Evolutionary conservation across 768 basidiomycete species (phyloP), one percentile per base, ranked within the genome.

Genomic region (Boletus vinaceobasis): DNA sequence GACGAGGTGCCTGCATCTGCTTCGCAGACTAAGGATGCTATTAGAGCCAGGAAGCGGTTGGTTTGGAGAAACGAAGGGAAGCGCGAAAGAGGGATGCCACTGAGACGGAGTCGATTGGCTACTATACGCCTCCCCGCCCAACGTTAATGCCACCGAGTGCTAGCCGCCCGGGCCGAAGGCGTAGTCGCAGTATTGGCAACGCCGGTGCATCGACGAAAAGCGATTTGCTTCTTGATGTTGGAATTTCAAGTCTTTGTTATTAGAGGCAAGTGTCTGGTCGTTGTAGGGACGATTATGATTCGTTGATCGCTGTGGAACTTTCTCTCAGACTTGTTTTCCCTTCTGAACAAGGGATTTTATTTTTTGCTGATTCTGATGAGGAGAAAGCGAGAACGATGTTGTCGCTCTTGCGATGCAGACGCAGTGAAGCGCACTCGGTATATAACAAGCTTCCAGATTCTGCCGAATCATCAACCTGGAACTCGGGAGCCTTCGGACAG

Each of bases 361-460:
- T 98, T 77, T 94, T 88, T 63, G 91, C 95, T 32, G 96, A 98
- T 70, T 87, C 84, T 13, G 89, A 93, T 53, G 86, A 87, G 51
- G 92, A 93, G 69, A 98, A 98, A 70, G 71, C 75, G 23, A 80
- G 78, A 75, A 23, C 23, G 23, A 23, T 23, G 23, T 23, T 23
- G 23, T 23, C 23, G 23, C 23, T 23, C 23, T 23, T 23, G 23
- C 23, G 23, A 23, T 23, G 23, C 23, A 23, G 4, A 23, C 23
- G 23, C 23, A 23, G 4, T 23, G 23, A 23, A 23, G 23, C 23
- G 23, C 23, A 23, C 23, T 23, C 23, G 23, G 23, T 23, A n/a
- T n/a, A n/a, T n/a, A 23, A 23, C 23, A 23, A 23, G 23, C 23
- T 2, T 23, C 23, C 23, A 23, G 23, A 23, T 23, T 23, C n/a